Evolutionary conservation across 2,329 filamentous ascomycete species (phyloP).

Genomic region (Onygena corvina): DNA sequence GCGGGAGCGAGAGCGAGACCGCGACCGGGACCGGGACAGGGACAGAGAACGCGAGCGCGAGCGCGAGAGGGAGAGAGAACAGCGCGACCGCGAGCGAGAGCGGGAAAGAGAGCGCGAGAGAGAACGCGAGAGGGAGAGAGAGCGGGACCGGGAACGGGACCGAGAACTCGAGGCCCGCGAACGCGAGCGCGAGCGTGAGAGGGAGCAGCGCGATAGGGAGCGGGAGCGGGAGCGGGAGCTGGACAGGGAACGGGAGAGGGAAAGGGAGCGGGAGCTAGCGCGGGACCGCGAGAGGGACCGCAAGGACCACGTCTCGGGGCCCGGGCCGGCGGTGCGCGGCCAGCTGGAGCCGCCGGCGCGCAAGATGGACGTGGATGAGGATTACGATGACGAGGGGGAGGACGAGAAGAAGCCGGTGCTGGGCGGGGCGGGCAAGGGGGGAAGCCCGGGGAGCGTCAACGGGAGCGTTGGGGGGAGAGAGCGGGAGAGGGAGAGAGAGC

Average conservation of each 20-base stretch:
- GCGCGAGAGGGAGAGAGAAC: neutral
- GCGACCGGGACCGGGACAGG: neutral
- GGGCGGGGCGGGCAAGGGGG: conserved; percentile 24
- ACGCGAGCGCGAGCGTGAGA: neutral
- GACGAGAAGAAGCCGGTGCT: conserved; percentile 57
- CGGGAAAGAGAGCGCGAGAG: neutral
- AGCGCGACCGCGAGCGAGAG: neutral
- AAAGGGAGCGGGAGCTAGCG: neutral
- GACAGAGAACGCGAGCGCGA: neutral
- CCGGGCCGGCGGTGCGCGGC: neutral
- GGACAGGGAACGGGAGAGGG: neutral
- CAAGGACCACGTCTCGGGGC: conserved; percentile 35
- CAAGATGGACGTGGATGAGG: conserved; percentile 94
- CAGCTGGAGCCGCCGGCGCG: conserved; percentile 70
- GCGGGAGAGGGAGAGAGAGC: neutral
- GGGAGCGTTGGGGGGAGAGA: conserved; percentile 2
- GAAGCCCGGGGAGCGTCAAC: conserved; percentile 14
- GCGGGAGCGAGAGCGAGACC: neutral
- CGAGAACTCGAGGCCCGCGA: neutral
- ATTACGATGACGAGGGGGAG: conserved; percentile 90
- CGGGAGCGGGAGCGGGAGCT: conserved; percentile 21
- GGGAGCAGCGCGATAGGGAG: conserved; percentile 4
- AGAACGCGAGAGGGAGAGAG: neutral
- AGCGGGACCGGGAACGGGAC: neutral
- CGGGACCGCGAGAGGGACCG: conserved; percentile 18